Percentiles rank a stretch among this genome's conserved stretches.
phyloP scores from a whole-genome alignment of 345 rosid genomes.

The Acer campestre region DNA sequence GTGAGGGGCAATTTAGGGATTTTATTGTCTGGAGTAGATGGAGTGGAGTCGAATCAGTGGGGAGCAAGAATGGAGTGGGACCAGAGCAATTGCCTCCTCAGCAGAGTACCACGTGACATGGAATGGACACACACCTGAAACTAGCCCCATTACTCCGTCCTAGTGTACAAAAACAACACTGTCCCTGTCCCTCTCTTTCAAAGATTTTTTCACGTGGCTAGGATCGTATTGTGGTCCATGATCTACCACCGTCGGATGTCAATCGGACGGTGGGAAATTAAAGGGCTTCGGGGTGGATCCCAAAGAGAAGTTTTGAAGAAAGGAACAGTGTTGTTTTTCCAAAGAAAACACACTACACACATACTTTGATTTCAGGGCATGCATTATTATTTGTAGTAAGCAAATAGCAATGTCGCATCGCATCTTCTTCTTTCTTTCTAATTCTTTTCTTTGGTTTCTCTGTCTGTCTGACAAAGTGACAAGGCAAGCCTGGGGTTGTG shows the following conservation, averaged over 20 bases:
- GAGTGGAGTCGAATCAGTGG: constrained; percentile 10
- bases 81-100: constrained; percentile 22
- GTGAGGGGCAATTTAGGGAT: not conserved
- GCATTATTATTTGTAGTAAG: too few relatives aligned
- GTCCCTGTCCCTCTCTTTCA: not conserved
- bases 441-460: not conserved
- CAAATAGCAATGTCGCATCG: not conserved
- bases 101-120: constrained; percentile 28
- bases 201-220: constrained; percentile 15
- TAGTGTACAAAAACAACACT: not conserved
- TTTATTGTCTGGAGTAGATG: not conserved
- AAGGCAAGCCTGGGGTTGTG: too few relatives aligned
- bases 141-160: not conserved
- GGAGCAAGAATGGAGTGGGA: constrained; percentile 14
- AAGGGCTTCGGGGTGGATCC: not conserved
- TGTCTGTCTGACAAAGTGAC: too few relatives aligned
- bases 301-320: not conserved
- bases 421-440: not conserved
- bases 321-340: constrained; percentile 25
- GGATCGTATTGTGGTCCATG: constrained; percentile 18
- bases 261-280: not conserved
- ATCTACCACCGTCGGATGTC: not conserved
- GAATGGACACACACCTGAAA: constrained; percentile 24
- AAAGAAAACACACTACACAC: not conserved
- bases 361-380: not conserved